Evolutionary conservation across 768 basidiomycete genomes (phyloP), one percentile per base, ranked within the genome.

Genomic region (Boletus barrowsii): DNA sequence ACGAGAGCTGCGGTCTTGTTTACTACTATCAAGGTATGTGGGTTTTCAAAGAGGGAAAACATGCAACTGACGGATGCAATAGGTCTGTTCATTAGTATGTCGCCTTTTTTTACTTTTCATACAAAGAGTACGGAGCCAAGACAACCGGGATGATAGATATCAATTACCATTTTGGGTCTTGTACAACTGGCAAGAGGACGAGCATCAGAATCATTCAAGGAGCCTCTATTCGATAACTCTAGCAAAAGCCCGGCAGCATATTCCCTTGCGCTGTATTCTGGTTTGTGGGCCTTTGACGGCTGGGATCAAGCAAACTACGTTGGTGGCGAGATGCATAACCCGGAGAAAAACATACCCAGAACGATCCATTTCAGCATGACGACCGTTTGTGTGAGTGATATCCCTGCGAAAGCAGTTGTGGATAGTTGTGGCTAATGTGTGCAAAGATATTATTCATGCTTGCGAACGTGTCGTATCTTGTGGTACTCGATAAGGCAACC

Each of bases 301-400:
- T 99, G 94, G 94, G 95, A 95, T 64, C 88, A 90, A 71, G 87
- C 82, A 29, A 94, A 93, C 67, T 96, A 88, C 58, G 90, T 98
- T 15, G 90, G 88, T 14, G 95, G 90, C 29, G 93, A 93, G 70
- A 90, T 98, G 74, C 74, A 77, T 50, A 82, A 87, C 55, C 85
- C 91, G 3, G 83, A 87, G 64, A 88, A 83, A 65, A 93, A 94
- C 62, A 87, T 98, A 44, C 95, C 95, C 3, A 78, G 87, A 53
- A 86, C 87, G 1, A 92, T 98, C 41, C 94, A 98, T 67, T 75
- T 78, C n/a, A 96, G 93, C 64, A 95, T 98, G 93, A 69, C 75
- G 4, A 74, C 88, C 37, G 93, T 94, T 45, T 83, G 80, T 45
- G 89, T 91, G 51, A 62, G 86, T 43, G 18, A 42, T 47, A 40